These are phyloP conservation scores for Ogataea henricii DNA, from an alignment of 805 yeast species.

Conservation along the genomic window DNA sequence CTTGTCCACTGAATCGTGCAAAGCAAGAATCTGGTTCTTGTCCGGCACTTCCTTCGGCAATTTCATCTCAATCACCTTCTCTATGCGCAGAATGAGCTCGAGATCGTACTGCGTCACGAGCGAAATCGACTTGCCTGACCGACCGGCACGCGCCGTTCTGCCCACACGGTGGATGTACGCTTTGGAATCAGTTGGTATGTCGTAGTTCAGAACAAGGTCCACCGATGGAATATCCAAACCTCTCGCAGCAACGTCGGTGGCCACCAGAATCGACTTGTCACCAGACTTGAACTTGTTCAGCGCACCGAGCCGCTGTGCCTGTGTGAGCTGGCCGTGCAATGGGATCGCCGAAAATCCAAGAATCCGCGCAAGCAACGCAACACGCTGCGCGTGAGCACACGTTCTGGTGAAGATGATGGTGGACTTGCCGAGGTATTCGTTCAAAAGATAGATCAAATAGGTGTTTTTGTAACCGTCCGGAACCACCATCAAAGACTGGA, in stretches of 20 bases:
- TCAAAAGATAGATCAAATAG: slow-evolving; percentile 74
- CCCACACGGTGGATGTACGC: slow-evolving; percentile 97
- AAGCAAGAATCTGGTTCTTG: slow-evolving; percentile 70
- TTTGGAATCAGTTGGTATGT: slow-evolving; percentile 94
- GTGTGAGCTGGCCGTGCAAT: slow-evolving; percentile 88
- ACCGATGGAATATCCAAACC: slow-evolving; percentile 96
- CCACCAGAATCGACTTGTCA: slow-evolving; percentile 65
- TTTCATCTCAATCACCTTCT: slow-evolving; percentile 79
- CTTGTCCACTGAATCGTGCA: slow-evolving; percentile 86
- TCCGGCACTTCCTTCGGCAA: slow-evolving; percentile 82
- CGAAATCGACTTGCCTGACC: slow-evolving; percentile 84
- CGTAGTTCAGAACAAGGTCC: slow-evolving; percentile 85
- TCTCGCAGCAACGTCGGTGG: slow-evolving; percentile 93
- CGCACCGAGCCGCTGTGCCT: slow-evolving; percentile 81
- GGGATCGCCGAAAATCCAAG: slow-evolving; percentile 91
- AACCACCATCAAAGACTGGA: slow-evolving; percentile 85
- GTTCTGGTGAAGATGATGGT: slow-evolving; percentile 91
- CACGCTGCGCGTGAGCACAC: slow-evolving; percentile 91
- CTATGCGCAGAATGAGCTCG: slow-evolving; percentile 85
- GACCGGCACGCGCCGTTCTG: slow-evolving; percentile 95
- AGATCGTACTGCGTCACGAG: slow-evolving; percentile 93
- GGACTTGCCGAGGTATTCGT: slow-evolving; percentile 83
- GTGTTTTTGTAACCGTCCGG: slow-evolving; percentile 95
- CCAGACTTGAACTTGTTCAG: slow-evolving; percentile 78
- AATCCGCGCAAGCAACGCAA: slow-evolving; percentile 76